Percentiles rank a stretch among this genome's conserved stretches.
phyloP scores from a whole-genome alignment of 805 yeast species.

The Cyberlindnera saturnus region DNA sequence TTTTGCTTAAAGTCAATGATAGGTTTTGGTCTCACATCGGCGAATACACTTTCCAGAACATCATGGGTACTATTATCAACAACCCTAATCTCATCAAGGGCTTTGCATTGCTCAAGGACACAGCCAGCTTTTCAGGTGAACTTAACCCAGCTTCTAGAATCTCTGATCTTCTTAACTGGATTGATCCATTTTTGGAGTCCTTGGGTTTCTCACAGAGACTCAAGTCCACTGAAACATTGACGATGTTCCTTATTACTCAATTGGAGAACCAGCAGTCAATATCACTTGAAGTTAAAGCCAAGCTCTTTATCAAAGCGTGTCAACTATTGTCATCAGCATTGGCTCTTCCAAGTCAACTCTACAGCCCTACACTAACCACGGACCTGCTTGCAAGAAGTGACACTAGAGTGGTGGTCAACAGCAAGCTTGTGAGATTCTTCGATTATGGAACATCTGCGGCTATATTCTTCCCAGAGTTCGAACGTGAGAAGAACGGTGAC shows the following conservation, averaged over 20 bases:
- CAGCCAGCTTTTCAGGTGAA: slow-evolving; percentile 24
- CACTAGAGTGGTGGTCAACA: slow-evolving; percentile 39
- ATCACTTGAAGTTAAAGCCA: slow-evolving; percentile 30
- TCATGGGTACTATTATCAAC: slow-evolving; percentile 54
- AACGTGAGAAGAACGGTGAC: slow-evolving; percentile 23
- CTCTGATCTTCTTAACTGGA: slow-evolving; percentile 52
- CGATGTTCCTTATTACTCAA: slow-evolving; percentile 39
- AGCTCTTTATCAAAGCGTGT: slow-evolving; percentile 27
- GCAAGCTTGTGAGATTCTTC: slow-evolving; percentile 28
- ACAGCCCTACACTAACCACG: slow-evolving; percentile 26
- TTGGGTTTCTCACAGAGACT: slow-evolving; percentile 44
- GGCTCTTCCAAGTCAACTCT: slow-evolving; percentile 13
- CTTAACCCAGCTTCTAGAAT: slow-evolving; percentile 28
- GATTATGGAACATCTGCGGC: slow-evolving; percentile 24
- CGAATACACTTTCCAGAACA: slow-evolving; percentile 49
- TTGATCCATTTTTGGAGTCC: slow-evolving; percentile 36
- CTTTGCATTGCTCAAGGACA: slow-evolving; percentile 26
- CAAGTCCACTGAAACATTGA: slow-evolving; percentile 46
- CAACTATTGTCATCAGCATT: slow-evolving; percentile 7
- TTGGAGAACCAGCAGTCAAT: slow-evolving; percentile 30
- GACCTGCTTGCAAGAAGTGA: slow-evolving; percentile 42
- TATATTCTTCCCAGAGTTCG: slow-evolving; percentile 25
- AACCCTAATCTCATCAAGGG: slow-evolving; percentile 41
- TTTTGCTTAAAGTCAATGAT: slow-evolving; percentile 36
- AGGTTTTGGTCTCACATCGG: slow-evolving; percentile 51